These are phyloP conservation scores for Solanum tarapatanum DNA, from an alignment of 257 asterid genomes.

Conservation along the genomic window DNA sequence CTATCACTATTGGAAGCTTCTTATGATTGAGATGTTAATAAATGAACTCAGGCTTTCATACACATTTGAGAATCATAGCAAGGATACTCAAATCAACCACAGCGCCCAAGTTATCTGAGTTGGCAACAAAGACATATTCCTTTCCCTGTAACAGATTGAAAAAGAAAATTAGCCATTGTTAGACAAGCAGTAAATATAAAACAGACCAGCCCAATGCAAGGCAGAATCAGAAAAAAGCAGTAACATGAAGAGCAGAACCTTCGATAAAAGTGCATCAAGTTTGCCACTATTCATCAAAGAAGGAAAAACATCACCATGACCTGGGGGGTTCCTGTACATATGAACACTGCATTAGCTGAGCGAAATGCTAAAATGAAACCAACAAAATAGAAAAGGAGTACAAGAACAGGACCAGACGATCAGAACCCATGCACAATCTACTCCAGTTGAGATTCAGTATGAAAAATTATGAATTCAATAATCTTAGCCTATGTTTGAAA, in stretches of 20 bases:
- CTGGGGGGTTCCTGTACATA: slow-evolving; percentile 83
- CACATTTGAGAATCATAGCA: not conserved
- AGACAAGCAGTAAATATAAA: not conserved
- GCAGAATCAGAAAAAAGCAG: not conserved
- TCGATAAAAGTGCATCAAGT: slow-evolving; percentile 72
- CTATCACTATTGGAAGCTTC: not conserved
- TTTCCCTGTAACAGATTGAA: slow-evolving; percentile 56
- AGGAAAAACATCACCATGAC: slow-evolving; percentile 98
- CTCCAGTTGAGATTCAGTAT: not conserved
- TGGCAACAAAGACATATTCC: slow-evolving; percentile 87
- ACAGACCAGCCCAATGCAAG: not conserved
- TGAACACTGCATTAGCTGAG: slow-evolving; percentile 7
- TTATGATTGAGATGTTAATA: not conserved
- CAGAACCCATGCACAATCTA: not conserved
- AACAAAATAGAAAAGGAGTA: not conserved
- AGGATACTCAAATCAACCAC: slow-evolving; percentile 98
- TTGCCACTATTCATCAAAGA: slow-evolving; percentile 91
- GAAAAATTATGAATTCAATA: not conserved
- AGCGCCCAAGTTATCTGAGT: slow-evolving; percentile 98
- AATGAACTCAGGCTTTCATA: not conserved
- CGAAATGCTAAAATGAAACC: not conserved
- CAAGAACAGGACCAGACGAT: not conserved
- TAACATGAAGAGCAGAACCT: slow-evolving; percentile 37
- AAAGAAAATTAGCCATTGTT: not conserved
- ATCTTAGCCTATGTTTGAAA: not conserved